Evolutionary conservation across 2,329 filamentous ascomycete genomes (phyloP).

Genomic region (Whalleya microplaca): DNA sequence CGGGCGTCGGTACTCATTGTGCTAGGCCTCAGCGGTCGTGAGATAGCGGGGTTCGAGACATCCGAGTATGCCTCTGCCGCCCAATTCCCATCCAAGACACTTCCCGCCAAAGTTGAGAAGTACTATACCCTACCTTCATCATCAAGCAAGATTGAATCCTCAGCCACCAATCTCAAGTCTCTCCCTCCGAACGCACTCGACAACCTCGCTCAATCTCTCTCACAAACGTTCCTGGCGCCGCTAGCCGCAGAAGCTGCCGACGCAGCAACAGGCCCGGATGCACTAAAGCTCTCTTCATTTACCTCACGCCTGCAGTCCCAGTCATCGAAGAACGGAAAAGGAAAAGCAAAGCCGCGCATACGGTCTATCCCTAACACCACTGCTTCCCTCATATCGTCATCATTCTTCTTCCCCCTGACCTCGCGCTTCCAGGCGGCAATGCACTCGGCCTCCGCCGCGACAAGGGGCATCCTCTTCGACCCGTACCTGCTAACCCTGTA

Average conservation of each 20-base stretch:
- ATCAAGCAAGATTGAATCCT: slow-evolving; percentile 24
- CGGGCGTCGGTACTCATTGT: slow-evolving; percentile 80
- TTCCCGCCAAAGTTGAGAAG: slow-evolving; percentile 74
- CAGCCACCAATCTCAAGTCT: slow-evolving; percentile 49
- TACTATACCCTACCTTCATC: slow-evolving; percentile 59
- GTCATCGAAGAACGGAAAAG: slow-evolving; percentile 40
- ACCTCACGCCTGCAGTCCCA: slow-evolving; percentile 74
- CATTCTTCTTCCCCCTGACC: slow-evolving; percentile 86
- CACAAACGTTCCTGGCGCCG: slow-evolving; percentile 76
- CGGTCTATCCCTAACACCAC: slow-evolving; percentile 75
- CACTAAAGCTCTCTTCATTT: slow-evolving; percentile 88
- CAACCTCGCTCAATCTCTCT: slow-evolving; percentile 67
- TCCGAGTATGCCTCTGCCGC: slow-evolving; percentile 54
- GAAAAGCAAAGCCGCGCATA: slow-evolving; percentile 44
- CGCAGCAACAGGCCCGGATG: slow-evolving; percentile 74
- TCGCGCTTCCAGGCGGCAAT: slow-evolving; percentile 75
- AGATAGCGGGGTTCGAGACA: slow-evolving; percentile 77
- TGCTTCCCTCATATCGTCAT: slow-evolving; percentile 71
- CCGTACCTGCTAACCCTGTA: slow-evolving; percentile 78
- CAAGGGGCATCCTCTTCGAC: slow-evolving; percentile 67
- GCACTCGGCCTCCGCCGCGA: slow-evolving; percentile 44
- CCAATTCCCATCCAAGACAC: slow-evolving; percentile 78
- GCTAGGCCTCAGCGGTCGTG: slow-evolving; percentile 79
- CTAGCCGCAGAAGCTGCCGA: slow-evolving; percentile 83
- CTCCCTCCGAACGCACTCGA: slow-evolving; percentile 66